Evolutionary conservation across 805 yeast genomes (phyloP), one percentile per base, ranked within the genome.

Genomic region (Pachysolen tannophilus): DNA sequence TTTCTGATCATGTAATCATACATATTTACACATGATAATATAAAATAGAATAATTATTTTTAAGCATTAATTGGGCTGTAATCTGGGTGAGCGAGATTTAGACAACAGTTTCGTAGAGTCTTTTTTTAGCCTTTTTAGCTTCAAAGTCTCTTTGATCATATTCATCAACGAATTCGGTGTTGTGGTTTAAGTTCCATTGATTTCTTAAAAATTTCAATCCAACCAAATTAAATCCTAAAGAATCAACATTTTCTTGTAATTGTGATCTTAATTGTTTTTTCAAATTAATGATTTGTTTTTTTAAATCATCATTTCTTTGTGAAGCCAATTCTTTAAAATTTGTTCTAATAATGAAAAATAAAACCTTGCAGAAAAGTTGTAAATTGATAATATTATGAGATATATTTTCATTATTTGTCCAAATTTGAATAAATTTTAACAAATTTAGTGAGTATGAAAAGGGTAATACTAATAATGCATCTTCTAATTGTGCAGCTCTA

Each of bases 391-490:
- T 35, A 35, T 63, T 63, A 32, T 67, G 65, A 38, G 73, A 63
- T 38, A 60, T 55, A 28, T 63, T 56, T 19, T 61, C 61, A 34
- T 63, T 56, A 36, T 53, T 51, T 26, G 92, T 74, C 85, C 95
- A 88, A 20, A 74, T 66, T 43, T 77, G 80, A 35, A 92, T 74
- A 47, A 87, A 82, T 45, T 67, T 68, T 43, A 92, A 67, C 33
- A 92, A 66, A 44, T 73, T 74, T 37, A 78, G 53, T 2, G 88
- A 79, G 56, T 79, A 82, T 8, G 94, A 85, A 50, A 90, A 88
- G 21, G 98, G 96, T 35, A 92, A 65, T 1, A 92, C 94, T 31
- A 92, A 60, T 37, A 92, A 67, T 2, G 97, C 95, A 58, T 92
- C 99, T 48, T 90, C 96, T 24, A 92, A 61, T 49, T 90, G 95